These are phyloP conservation scores for Medicago truncatula DNA, from an alignment of 306 rosid genomes.

Conservation along the genomic window DNA sequence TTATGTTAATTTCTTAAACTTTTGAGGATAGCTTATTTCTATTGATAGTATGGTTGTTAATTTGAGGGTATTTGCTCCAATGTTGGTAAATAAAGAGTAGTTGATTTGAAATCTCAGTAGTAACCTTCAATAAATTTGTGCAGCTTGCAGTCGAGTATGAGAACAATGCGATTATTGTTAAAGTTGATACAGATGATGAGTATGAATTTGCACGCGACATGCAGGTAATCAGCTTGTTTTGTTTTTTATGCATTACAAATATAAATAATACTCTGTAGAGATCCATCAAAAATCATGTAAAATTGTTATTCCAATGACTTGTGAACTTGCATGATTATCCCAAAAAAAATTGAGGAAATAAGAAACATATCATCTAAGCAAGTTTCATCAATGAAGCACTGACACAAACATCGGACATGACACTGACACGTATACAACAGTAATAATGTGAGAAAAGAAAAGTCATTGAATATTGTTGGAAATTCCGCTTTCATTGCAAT, in stretches of 20 bases:
- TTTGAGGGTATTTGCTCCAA: not conserved
- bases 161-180: constrained; percentile 62
- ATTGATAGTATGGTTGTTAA: constrained; percentile 13
- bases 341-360: not conserved
- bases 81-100: not conserved
- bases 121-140: constrained; percentile 28
- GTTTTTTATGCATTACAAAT: not conserved
- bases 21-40: constrained; percentile 18
- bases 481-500: too few species aligned
- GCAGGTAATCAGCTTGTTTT: constrained; percentile 68
- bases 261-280: constrained; percentile 8
- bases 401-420: too few species aligned
- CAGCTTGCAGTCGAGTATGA: constrained; percentile 97
- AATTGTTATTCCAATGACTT: constrained; percentile 12
- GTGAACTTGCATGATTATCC: constrained; percentile 24
- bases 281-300: constrained; percentile 1
- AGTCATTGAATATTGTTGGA: too few species aligned
- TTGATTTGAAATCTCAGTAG: constrained; percentile 30
- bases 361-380: not conserved
- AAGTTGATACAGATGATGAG: constrained; percentile 94
- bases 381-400: too few species aligned
- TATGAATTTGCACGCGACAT: constrained; percentile 87
- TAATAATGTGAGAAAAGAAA: too few species aligned
- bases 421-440: too few species aligned
- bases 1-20: constrained; percentile 20